Evolutionary conservation across 2,329 filamentous ascomycete species (phyloP), one percentile per base, ranked within the genome.

Genomic region (Metarhizium anisopliae): DNA sequence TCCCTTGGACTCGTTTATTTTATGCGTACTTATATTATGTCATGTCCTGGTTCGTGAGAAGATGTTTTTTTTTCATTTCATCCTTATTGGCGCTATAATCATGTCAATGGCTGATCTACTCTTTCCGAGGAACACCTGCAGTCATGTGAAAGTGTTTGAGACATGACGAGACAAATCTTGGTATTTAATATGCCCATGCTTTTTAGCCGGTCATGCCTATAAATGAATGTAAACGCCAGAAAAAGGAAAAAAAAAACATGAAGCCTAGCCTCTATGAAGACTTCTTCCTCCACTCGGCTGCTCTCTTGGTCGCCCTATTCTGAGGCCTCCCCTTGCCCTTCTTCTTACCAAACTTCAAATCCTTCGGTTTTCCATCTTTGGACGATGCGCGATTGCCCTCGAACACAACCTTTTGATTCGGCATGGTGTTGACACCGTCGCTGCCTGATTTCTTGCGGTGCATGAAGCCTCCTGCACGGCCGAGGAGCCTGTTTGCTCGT

Each of bases 351-450:
- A 57, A 43, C 20, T 55, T 58, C 42, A 82, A 68, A 63, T 83
- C 82, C 68, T 74, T 86, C 45, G 82, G 82, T 63, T 77, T 84
- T 4, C 81, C 85, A 58, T 86, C 82, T 56, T 78, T 86, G 36
- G 79, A 74, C 55, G 81, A 89, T 10, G 89, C 89, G 54, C 90
- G 80, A 60, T 86, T 84, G 0, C 90, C 90, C 69, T 95, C 90
- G 63, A 93, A 92, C n/a, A 92, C 81, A 59, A 92, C 82, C 16
- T 78, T 76, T 69, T 91, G 86, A 0, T 86, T 85, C 1, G 80
- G 78, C 20, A 59, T 58, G 18, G 58, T 63, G 54, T 62, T 64
- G 30, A 55, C 55, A 7, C 51, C 54, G 29, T 56, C 53, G 52
- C 62, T 59, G 55, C 64, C 54, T 7, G 59, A 63, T 13, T 63